Base-by-base conservation (phyloP, 345 rosid genomes). In the Iberis pinnata region DNA sequence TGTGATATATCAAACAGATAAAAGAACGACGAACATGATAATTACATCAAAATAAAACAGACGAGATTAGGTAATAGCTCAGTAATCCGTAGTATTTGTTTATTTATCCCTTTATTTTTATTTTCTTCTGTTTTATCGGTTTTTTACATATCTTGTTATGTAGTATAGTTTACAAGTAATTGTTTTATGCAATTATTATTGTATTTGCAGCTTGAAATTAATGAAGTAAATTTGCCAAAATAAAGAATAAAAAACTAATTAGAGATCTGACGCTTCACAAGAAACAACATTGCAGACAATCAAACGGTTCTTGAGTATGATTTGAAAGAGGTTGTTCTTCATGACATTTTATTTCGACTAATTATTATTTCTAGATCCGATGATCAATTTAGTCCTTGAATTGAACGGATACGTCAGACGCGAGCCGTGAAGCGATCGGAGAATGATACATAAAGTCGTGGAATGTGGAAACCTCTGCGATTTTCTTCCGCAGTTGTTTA, bases 371-470 rank as follows among this genome's bases (percentile, higher is more conserved):
- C 33, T 14, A 3, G 24, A 49, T 9, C 36, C 55, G 15, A 41
- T 49, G 51, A 20, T 46, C 43, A 44, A 19, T 24, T 6, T 27
- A 64, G 44, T 75, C 37, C 31, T 45, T 66, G 36, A 60, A 50
- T 62, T 59, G 60, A 56, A 43, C 52, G 22, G 78, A 62, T 20
- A 67, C 27, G 25, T 84, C 83, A n/a, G 76, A 77, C 11, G 86
- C 94, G 31, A 84, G 78, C 6, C 88, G 73, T 9, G 94, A 73
- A 0, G 88, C 94, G 50, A 84, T 79, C 18, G 84, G 79, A 2
- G 88, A 84, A 68, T 84, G 93, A 62, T 79, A 84, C 93, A 81
- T 84, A 36, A 73, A 53, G 37, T 81, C 88, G 65, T 84, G 88
- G 53, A 81, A 81, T 36, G 92, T 38, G 29, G 66, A 60, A 7